phyloP scores from a whole-genome alignment of 495 filamentous ascomycete species.

The Penicillium atrosanguineum region DNA sequence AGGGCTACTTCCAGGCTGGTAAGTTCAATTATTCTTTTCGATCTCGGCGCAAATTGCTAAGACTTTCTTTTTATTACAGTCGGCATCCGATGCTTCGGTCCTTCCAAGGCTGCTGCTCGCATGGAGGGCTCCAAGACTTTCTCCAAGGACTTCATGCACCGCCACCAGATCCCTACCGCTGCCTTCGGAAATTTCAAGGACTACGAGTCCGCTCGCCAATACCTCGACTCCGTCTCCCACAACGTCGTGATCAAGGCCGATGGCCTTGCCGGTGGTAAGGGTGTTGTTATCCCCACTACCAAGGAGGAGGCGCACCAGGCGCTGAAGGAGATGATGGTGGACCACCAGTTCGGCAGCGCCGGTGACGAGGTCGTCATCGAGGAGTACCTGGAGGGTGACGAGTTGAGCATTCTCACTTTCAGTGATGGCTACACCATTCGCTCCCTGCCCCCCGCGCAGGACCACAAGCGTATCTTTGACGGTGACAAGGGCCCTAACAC shows the following conservation, averaged over 20 bases:
- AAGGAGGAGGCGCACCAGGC: slow-evolving; percentile 80
- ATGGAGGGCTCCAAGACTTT: slow-evolving; percentile 98
- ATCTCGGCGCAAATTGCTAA: slow-evolving; percentile 11
- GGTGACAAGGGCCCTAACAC: slow-evolving; percentile 92
- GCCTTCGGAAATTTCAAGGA: slow-evolving; percentile 82
- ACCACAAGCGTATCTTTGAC: slow-evolving; percentile 93
- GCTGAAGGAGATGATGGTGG: slow-evolving; percentile 85
- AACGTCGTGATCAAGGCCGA: slow-evolving; percentile 86
- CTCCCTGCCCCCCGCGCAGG: slow-evolving; percentile 88
- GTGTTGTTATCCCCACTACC: slow-evolving; percentile 78
- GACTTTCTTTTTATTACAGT: slow-evolving; percentile 35
- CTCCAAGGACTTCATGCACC: slow-evolving; percentile 97
- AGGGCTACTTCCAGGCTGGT: slow-evolving; percentile 73
- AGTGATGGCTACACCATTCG: slow-evolving; percentile 83
- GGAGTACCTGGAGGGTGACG: slow-evolving; percentile 88
- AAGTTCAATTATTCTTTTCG: slow-evolving; percentile 5
- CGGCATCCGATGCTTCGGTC: slow-evolving; percentile 82
- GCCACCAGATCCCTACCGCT: slow-evolving; percentile 86
- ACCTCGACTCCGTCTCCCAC: slow-evolving; percentile 72
- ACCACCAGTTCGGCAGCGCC: slow-evolving; percentile 81
- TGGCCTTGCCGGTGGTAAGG: slow-evolving; percentile 87
- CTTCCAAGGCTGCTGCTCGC: slow-evolving; percentile 76
- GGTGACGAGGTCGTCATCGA: slow-evolving; percentile 95
- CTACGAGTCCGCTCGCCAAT: slow-evolving; percentile 71
- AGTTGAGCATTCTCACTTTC: slow-evolving; percentile 88